These are phyloP conservation scores for Cadophora gregata DNA, from an alignment of 2,329 filamentous ascomycete species.

Conservation along the genomic window DNA sequence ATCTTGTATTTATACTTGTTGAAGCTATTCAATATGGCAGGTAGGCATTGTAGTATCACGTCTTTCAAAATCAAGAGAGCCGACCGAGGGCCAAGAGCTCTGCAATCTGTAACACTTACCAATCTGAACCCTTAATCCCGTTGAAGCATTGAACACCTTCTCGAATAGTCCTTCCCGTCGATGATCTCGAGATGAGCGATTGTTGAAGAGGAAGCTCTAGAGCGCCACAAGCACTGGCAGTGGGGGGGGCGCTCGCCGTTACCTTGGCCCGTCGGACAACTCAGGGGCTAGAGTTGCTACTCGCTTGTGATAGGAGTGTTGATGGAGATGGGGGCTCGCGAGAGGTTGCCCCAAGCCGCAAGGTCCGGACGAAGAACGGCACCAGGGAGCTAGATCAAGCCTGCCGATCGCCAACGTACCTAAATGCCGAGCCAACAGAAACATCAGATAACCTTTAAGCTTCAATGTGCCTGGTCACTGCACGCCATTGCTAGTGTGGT, in stretches of 20 bases:
- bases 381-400: slow-evolving; percentile 10
- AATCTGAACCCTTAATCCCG: slow-evolving; percentile 17
- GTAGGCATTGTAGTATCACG: background rate
- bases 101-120: slow-evolving; percentile 18
- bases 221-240: slow-evolving; percentile 18
- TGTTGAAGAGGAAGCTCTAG: slow-evolving; percentile 28
- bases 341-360: slow-evolving; percentile 22
- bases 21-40: background rate
- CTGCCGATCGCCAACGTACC: slow-evolving; percentile 23
- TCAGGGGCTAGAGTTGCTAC: slow-evolving; percentile 4
- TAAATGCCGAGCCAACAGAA: slow-evolving; percentile 26
- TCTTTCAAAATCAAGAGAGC: background rate
- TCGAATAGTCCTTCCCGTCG: slow-evolving; percentile 27
- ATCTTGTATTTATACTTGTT: slow-evolving; percentile 21
- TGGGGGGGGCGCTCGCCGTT: slow-evolving; percentile 15
- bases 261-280: slow-evolving; percentile 26
- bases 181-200: slow-evolving; percentile 21
- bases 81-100: slow-evolving; percentile 8
- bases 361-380: slow-evolving; percentile 17
- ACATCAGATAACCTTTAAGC: slow-evolving; percentile 27
- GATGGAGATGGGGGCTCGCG: background rate
- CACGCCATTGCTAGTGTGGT: slow-evolving; percentile 24
- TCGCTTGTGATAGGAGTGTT: slow-evolving; percentile 16
- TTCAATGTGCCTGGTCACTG: slow-evolving; percentile 25
- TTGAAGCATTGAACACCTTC: slow-evolving; percentile 29